Evolutionary conservation across 176 grass and related monocot genomes (phyloP).

Genomic region (Rhynchospora tenuis): DNA sequence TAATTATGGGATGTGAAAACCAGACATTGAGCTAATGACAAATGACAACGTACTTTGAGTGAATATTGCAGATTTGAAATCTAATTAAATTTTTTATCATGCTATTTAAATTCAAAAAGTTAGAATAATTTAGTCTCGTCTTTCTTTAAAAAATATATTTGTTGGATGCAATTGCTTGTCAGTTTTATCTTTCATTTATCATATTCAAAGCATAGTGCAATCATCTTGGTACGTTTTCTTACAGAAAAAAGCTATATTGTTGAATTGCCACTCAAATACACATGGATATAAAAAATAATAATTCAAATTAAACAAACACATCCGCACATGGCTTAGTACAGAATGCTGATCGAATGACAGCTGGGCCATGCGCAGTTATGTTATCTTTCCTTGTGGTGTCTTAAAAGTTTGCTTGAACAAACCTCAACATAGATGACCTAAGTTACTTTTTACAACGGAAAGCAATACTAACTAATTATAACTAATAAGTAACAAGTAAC

Average conservation of each 20-base stretch:
- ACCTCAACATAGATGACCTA: not conserved
- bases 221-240: not conserved
- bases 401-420: not conserved
- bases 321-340: not conserved
- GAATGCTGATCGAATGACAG: conserved; percentile 4
- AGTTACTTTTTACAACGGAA: not conserved
- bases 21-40: no score
- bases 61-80: no score
- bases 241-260: no score
- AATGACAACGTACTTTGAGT: no score
- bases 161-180: not conserved
- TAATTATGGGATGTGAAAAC: no score
- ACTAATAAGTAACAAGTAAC: not conserved
- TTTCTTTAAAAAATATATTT: no score
- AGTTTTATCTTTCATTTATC: not conserved
- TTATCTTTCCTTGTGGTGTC: not conserved
- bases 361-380: not conserved
- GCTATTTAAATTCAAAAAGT: no score
- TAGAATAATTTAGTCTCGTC: no score
- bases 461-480: not conserved
- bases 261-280: not conserved
- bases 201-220: not conserved
- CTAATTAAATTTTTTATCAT: no score
- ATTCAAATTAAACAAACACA: not conserved
- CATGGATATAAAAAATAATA: not conserved